phyloP scores from a whole-genome alignment of 2,329 filamentous ascomycete species.

The Claviceps africana region DNA sequence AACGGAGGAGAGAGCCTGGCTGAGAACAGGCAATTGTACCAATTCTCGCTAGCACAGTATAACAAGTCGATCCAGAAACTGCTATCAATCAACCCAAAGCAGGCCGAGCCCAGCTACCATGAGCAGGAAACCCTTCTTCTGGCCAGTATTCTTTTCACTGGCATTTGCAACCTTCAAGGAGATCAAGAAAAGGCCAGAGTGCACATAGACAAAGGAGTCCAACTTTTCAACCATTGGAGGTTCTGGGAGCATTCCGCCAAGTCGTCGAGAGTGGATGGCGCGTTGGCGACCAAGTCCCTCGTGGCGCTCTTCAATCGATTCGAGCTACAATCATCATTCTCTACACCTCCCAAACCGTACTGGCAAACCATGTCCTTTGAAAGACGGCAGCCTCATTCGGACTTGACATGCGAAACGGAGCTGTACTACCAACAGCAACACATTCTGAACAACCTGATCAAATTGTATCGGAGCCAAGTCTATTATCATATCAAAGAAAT shows the following conservation, averaged over 20 bases:
- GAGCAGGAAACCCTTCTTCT: constrained; percentile 8
- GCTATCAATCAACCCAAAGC: constrained; percentile 1
- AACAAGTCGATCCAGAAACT: constrained; percentile 7
- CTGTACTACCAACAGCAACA: constrained; percentile 3
- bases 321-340: constrained; percentile 3
- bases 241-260: constrained; percentile 5
- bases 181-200: constrained; percentile 6
- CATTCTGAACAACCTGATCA: constrained; percentile 1
- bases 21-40: constrained; percentile 12
- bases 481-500: background rate
- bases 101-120: background rate
- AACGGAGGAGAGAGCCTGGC: constrained; percentile 8
- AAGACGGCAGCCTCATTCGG: background rate
- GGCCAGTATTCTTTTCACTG: constrained; percentile 6
- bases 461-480: background rate
- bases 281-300: constrained; percentile 4
- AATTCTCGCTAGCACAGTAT: constrained; percentile 7
- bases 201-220: constrained; percentile 5
- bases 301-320: constrained; percentile 7
- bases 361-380: constrained; percentile 1
- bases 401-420: background rate
- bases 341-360: background rate
- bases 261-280: background rate
- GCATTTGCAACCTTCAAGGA: constrained; percentile 7
- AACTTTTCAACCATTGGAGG: constrained; percentile 7